phyloP scores from a whole-genome alignment of 2,329 filamentous ascomycete genomes.

The Dothistroma pini region DNA sequence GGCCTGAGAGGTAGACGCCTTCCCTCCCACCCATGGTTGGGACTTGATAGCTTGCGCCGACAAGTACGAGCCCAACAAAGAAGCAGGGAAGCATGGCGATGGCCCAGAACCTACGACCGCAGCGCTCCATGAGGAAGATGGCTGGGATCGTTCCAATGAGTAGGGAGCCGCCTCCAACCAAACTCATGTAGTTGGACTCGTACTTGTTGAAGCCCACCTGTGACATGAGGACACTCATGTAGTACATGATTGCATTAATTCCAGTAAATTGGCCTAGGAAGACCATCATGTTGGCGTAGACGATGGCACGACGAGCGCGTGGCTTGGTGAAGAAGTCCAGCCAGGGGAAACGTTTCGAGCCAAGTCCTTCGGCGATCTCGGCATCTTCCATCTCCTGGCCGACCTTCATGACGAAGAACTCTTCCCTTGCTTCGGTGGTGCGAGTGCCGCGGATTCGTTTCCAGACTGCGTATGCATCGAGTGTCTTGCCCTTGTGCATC shows the following conservation, averaged over 20 bases:
- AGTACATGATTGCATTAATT: slow-evolving; percentile 50
- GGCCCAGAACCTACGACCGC: slow-evolving; percentile 71
- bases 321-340: slow-evolving; percentile 70
- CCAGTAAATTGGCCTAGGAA: slow-evolving; percentile 68
- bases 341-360: slow-evolving; percentile 61
- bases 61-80: slow-evolving; percentile 55
- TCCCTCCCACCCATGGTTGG: slow-evolving; percentile 35
- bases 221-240: slow-evolving; percentile 65
- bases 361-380: slow-evolving; percentile 48
- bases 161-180: slow-evolving; percentile 65
- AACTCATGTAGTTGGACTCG: slow-evolving; percentile 68
- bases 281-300: slow-evolving; percentile 69
- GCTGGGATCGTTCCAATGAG: slow-evolving; percentile 50
- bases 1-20: slow-evolving; percentile 63
- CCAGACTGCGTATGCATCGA: slow-evolving; percentile 66
- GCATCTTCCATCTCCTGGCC: slow-evolving; percentile 54
- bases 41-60: slow-evolving; percentile 62
- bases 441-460: slow-evolving; percentile 64
- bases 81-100: slow-evolving; percentile 68
- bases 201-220: slow-evolving; percentile 63
- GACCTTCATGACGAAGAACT: slow-evolving; percentile 71
- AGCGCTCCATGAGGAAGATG: slow-evolving; percentile 65
- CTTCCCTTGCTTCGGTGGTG: slow-evolving; percentile 57
- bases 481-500: slow-evolving; percentile 61
- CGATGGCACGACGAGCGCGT: slow-evolving; percentile 60